Evolutionary conservation across 2,329 filamentous ascomycete species (phyloP).

Genomic region (Colletotrichum filicis): DNA sequence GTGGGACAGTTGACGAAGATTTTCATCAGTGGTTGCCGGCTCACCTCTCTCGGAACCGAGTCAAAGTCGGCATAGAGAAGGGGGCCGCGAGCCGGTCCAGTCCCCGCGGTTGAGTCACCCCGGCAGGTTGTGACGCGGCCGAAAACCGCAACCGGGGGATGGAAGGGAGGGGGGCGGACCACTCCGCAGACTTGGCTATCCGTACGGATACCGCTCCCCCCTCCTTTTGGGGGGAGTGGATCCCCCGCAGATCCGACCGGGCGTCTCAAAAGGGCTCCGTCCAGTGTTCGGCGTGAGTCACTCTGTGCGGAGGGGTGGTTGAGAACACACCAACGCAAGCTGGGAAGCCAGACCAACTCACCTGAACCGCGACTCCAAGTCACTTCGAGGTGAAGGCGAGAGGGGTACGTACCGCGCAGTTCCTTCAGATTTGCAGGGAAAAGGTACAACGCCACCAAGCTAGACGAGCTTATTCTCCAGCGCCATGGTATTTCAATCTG

Average conservation of each 20-base stretch:
- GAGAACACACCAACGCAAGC: background rate
- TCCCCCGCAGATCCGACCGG: background rate
- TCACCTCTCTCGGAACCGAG: too few species aligned
- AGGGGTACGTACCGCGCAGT: background rate
- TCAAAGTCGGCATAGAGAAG: background rate
- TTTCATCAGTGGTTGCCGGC: background rate
- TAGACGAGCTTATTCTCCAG: background rate
- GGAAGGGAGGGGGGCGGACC: background rate
- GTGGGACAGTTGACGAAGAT: background rate
- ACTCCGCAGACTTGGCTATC: background rate
- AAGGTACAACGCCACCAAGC: background rate
- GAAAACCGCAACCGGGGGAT: background rate
- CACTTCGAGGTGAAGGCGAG: background rate
- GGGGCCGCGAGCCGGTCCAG: background rate
- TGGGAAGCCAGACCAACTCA: background rate
- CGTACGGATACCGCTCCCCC: background rate
- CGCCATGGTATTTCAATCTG: too few species aligned
- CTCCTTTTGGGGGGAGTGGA: background rate
- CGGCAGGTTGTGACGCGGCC: constrained; percentile 6
- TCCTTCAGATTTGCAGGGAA: background rate
- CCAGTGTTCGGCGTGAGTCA: constrained; percentile 32
- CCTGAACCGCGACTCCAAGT: background rate
- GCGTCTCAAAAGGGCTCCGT: background rate
- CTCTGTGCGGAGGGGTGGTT: background rate
- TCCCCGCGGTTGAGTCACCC: constrained; percentile 22